Evolutionary conservation across 164 flowering plant species (phyloP).

Genomic region (Malania oleifera): DNA sequence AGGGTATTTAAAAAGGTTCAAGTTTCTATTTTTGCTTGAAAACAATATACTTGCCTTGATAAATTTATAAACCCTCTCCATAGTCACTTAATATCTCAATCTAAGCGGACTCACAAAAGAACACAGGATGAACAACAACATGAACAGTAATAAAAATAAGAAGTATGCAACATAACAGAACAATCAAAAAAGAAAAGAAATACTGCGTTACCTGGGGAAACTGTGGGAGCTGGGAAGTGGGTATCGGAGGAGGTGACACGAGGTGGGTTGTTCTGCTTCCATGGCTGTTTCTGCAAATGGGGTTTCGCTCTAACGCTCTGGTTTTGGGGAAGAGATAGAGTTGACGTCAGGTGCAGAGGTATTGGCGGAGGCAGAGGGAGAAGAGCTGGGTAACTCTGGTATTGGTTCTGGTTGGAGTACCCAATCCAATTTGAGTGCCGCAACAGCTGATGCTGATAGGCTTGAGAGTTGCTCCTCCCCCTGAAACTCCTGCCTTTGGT

Average conservation of each 20-base stretch:
- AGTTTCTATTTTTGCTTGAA: not conserved
- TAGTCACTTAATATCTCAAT: not conserved
- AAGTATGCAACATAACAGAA: not conserved
- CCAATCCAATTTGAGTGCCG: constrained; percentile 34
- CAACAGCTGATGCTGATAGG: constrained; percentile 24
- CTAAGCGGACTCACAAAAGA: not conserved
- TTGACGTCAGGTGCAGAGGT: constrained; percentile 38
- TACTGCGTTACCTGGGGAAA: constrained; percentile 34
- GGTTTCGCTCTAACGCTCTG: constrained; percentile 37
- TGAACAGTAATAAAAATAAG: not conserved
- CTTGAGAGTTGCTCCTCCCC: constrained; percentile 19
- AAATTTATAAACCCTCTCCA: not conserved
- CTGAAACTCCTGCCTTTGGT: constrained; percentile 29
- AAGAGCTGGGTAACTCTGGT: constrained; percentile 45
- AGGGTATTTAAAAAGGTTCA: not conserved
- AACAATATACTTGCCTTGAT: not conserved
- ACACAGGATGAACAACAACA: too few relatives aligned
- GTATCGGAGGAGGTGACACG: constrained; percentile 46
- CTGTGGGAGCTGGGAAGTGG: constrained; percentile 26
- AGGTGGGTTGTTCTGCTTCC: constrained; percentile 36
- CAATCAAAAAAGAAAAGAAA: not conserved
- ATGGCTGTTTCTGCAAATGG: constrained; percentile 42
- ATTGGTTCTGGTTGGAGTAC: constrained; percentile 37
- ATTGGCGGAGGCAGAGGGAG: constrained; percentile 63
- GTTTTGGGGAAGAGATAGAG: constrained; percentile 27